A percentile compares a stretch with the other conserved stretches of the same genome.
Conservation (phyloP, 208 protist genomes). For the Strigomonas oncopelti region DNA sequence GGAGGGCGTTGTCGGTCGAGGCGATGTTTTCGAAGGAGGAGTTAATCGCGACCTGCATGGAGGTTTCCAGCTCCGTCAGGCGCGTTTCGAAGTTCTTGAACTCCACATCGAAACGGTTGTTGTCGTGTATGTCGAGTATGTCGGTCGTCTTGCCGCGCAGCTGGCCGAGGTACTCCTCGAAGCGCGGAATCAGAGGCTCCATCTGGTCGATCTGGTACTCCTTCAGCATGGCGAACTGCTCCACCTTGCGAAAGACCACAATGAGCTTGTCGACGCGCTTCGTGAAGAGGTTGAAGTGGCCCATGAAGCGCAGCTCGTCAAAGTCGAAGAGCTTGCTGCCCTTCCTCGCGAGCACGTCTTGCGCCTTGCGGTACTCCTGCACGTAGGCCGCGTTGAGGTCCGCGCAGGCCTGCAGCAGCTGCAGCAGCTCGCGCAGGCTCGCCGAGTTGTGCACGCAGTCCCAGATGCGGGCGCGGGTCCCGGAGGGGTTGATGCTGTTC, state of each 20-base stretch:
- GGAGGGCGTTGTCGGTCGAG: conserved; percentile 90
- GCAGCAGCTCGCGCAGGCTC: conserved; percentile 74
- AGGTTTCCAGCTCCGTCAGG: conserved; percentile 92
- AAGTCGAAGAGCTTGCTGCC: conserved; percentile 89
- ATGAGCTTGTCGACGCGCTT: conserved; percentile 96
- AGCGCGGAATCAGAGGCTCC: conserved; percentile 89
- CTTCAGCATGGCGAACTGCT: conserved; percentile 95
- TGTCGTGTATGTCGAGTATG: conserved; percentile 92
- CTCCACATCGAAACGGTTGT: conserved; percentile 94
- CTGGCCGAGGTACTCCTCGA: conserved; percentile 90
- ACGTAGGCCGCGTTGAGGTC: conserved; percentile 93
- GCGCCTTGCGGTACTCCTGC: conserved; percentile 87
- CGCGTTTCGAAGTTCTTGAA: conserved; percentile 94
- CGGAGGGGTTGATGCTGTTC: conserved; percentile 86
- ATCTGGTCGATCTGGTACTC: conserved; percentile 94
- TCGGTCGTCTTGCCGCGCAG: conserved; percentile 93
- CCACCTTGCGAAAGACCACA: conserved; percentile 93
- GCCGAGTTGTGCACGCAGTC: conserved; percentile 79
- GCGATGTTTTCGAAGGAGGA: conserved; percentile 95
- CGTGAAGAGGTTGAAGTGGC: conserved; percentile 97
- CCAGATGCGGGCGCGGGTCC: conserved; percentile 87
- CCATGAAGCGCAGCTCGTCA: conserved; percentile 95
- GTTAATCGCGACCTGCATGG: conserved; percentile 94
- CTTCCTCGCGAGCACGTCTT: conserved; percentile 80
- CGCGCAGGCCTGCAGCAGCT: conserved; percentile 83